A percentile compares a stretch with the other conserved stretches of the same genome.
Evolutionary conservation across 2,329 filamentous ascomycete genomes (phyloP).

Genomic region (Nannizziopsis arthrosporioides): DNA sequence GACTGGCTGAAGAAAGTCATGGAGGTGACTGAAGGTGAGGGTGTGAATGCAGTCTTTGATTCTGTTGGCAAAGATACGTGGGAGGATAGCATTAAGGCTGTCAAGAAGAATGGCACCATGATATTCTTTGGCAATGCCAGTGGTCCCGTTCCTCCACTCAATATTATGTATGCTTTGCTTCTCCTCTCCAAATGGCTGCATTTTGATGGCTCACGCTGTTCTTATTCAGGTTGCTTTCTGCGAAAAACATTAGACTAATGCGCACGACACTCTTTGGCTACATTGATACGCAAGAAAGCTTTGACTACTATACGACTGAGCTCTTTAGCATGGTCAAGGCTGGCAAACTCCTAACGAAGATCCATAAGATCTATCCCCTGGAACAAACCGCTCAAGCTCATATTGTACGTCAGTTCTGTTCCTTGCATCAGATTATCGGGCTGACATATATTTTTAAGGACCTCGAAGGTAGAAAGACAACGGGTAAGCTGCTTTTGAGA

Average conservation of each 20-base stretch:
- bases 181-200: conserved; percentile 6
- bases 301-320: conserved; percentile 57
- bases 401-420: conserved; percentile 26
- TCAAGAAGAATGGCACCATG: conserved; percentile 65
- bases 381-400: conserved; percentile 63
- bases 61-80: conserved; percentile 78
- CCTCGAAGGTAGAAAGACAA: conserved; percentile 69
- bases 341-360: conserved; percentile 57
- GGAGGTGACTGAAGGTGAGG: conserved; percentile 64
- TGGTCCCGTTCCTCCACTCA: conserved; percentile 62
- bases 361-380: conserved; percentile 68
- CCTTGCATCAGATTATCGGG: background rate
- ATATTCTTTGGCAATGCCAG: conserved; percentile 72
- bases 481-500: conserved; percentile 69
- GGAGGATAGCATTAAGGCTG: conserved; percentile 60
- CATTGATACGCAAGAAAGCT: conserved; percentile 56
- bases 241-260: conserved; percentile 67
- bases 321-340: conserved; percentile 60
- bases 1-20: conserved; percentile 71
- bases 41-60: conserved; percentile 70
- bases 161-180: conserved; percentile 44
- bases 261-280: conserved; percentile 66
- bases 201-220: too few relatives aligned
- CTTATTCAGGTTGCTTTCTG: conserved; percentile 41
- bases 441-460: conserved; percentile 38